Evolutionary conservation across 768 basidiomycete species (phyloP), one percentile per base, ranked within the genome.

Genomic region (Exsudoporus frostii): DNA sequence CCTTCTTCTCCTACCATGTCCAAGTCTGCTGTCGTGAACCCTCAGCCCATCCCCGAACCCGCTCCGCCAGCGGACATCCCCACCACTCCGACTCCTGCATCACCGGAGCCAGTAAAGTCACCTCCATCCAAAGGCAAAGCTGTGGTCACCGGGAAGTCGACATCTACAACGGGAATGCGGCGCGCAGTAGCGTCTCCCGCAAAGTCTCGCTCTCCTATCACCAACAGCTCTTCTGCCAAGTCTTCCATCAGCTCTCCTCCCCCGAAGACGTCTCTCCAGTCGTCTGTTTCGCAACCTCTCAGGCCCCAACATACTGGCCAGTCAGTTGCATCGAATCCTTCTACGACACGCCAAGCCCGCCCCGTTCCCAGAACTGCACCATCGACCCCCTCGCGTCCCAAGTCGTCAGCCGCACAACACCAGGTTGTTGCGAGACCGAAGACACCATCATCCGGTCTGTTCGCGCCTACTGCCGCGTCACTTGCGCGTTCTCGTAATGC

Each of bases 391-490:
- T 63, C 69, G 29, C 66, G 75, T 36, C 71, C 74, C 32, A 75
- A 75, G 62, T 71, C 75, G 15, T 69, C 74, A 8, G 48, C 54
- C 9, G 29, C 47, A 41, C 68, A 63, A 15, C 48, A 62, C 43
- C 55, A 56, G 4, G 25, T 59, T 40, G 45, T 52, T 22, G 8
- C 63, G 27, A 76, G 79, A 50, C 78, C 81, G 33, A 88, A 85
- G 70, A 85, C 84, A 0, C 83, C 85, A 3, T 79, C 82, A 6
- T 74, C 82, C 2, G 84, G 87, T 13, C 67, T 91, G 20, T 90
- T 86, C 62, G 89, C 90, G 7, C 90, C 90, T 1, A 92, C 90
- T 1, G 90, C 89, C 0, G 87, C 90, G 4, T 90, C 89, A 9
- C 79, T 92, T 8, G 90, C 90, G 0, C 79, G 76, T 45, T 76